Conservation (phyloP, 306 rosid genomes). For the Prunus salicina region DNA sequence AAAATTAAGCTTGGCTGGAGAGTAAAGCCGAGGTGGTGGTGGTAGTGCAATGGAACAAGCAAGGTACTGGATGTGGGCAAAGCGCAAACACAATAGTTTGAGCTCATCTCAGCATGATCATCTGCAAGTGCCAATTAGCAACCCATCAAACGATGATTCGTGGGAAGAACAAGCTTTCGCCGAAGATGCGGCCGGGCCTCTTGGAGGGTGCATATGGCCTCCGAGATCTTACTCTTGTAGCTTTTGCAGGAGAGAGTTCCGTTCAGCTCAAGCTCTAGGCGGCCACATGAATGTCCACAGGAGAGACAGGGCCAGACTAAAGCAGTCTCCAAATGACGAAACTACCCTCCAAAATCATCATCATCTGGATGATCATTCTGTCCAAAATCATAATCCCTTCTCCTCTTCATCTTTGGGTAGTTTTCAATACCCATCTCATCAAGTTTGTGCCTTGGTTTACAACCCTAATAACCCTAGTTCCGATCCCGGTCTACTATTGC, state of each 20-base stretch:
- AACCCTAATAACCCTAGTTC: constrained; percentile 57
- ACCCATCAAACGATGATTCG: constrained; percentile 42
- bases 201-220: constrained; percentile 92
- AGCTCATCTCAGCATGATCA: constrained; percentile 10
- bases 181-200: constrained; percentile 67
- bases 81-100: constrained; percentile 49
- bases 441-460: constrained; percentile 44
- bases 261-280: constrained; percentile 93
- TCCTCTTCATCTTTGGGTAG: constrained; percentile 28
- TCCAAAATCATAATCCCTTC: constrained; percentile 21
- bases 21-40: background rate
- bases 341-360: constrained; percentile 6
- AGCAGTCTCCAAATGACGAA: constrained; percentile 50
- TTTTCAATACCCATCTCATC: constrained; percentile 34
- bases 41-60: constrained; percentile 56
- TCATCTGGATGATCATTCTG: background rate
- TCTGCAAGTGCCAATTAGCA: constrained; percentile 19
- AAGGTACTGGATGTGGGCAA: constrained; percentile 59
- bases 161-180: constrained; percentile 99
- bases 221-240: constrained; percentile 93
- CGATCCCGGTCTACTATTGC: constrained; percentile 18
- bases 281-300: constrained; percentile 98
- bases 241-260: constrained; percentile 84
- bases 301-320: constrained; percentile 82
- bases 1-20: background rate